Evolutionary conservation across 257 asterid genomes (phyloP), one percentile per base, ranked within the genome.

Genomic region (Solanum piurae): DNA sequence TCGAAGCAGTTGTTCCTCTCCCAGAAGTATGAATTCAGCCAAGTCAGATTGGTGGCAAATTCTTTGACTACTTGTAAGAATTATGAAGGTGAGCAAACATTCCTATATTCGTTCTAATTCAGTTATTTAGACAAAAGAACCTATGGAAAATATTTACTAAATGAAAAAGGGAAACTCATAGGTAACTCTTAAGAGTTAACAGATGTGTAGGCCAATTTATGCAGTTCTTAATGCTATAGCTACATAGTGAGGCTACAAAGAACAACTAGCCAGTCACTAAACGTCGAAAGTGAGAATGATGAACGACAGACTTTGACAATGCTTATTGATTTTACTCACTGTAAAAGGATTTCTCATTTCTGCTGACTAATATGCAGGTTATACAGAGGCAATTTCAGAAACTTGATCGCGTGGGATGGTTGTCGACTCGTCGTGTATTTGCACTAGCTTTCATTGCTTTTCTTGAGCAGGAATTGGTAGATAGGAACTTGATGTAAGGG

Each of bases 1-100:
- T 97, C 82, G 99, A 97, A 92, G 98, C 99, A 86, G 96, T 97
- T 20, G 99, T 97, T 89, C 99, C 99, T 3, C 91, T 97, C 73
- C 99, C 99, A 49, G 97, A 93, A n/a, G 75, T 83, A 34, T 96
- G 89, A 90, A 85, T 74, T 73, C 87, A 42, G 14, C 42, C 49
- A 73, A 73, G 80, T 73, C 21, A 20, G 80, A 73, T 20, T 73
- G 80, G 46, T 34, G 79, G 46, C 84, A 77, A 14, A 55, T 69
- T 73, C 58, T 49, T 77, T 42, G 37, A 40, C 84, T 77, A 27
- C 84, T 77, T 25, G 23, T 25, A n/a, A 2, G 64, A 7, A 49
- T 18, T 82, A 31, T 82, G 20, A 82, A 82, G 85, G 85, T 82
- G n/a, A 80, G 68, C 42, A 80, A 29, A 80, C 85, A 1, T 16